Base-by-base conservation (phyloP, 208 protist species). In the Trypanosoma melophagium region DNA sequence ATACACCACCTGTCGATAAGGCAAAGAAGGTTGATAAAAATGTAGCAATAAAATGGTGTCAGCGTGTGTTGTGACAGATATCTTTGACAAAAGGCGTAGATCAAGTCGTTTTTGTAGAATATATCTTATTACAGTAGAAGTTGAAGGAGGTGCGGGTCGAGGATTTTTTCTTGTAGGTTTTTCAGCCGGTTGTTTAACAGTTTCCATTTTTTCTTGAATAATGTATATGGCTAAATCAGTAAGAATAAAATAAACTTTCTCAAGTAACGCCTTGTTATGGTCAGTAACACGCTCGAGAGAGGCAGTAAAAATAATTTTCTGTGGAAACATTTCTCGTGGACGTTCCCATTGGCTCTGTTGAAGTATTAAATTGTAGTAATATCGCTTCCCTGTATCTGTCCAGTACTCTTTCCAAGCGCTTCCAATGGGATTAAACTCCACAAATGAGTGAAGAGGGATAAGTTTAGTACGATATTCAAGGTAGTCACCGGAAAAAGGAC, bases 401-500 rank as follows among this genome's bases (percentile, higher is more conserved):
- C 72, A 79, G 56, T 80, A 76, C 56, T 87, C 79, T 42, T 74
- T 78, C 88, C 88, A 94, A 28, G 79, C 79, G n/a, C 51, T 64
- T 41, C 62, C 71, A n/a, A 87, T 66, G 1, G 83, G 78, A 59
- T 94, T 74, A 68, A 75, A 90, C 21, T 87, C 74, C 17, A 74
- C 69, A 55, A 64, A 76, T 22, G 59, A 73, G 45, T 78, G 76
- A 9, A 78, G 69, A 9, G 73, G 71, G 1, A 58, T 49, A 16
- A 67, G 80, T 54, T 66, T 64, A 19, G 76, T 69, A 51, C 50
- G 72, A 44, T 77, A 87, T 40, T 83, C 77, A 21, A 94, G 52
- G 65, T 95, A 92, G 47, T 89, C 75, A 16, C 89, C 87, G n/a
- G 77, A 56, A 73, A 84, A 96, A 28, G 85, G 65, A 25, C 80